These are phyloP conservation scores for Iberis amara DNA, from an alignment of 441 rosid genomes.

Conservation along the genomic window DNA sequence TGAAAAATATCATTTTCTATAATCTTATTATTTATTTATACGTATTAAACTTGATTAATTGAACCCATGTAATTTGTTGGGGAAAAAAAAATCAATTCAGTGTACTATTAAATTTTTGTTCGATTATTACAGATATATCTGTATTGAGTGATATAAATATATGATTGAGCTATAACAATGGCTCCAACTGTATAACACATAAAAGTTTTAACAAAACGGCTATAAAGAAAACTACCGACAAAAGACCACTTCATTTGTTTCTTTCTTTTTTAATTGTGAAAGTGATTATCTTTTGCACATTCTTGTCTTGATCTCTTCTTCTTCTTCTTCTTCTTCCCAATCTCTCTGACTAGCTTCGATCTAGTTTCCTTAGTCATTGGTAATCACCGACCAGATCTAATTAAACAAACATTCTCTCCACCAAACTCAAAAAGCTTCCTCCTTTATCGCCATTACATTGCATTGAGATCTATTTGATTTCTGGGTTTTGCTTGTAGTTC, in stretches of 20 bases:
- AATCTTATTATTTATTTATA: no score
- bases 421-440: slow-evolving; percentile 16
- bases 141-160: neutral
- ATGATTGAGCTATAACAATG: slow-evolving; percentile 20
- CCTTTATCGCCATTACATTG: slow-evolving; percentile 27
- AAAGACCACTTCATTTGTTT: slow-evolving; percentile 20
- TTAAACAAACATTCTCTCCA: slow-evolving; percentile 18
- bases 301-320: slow-evolving; percentile 25
- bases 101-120: neutral
- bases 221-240: slow-evolving; percentile 29
- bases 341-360: slow-evolving; percentile 26
- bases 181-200: slow-evolving; percentile 30
- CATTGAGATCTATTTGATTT: slow-evolving; percentile 13
- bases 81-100: neutral
- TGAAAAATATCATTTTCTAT: no score
- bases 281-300: slow-evolving; percentile 23
- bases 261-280: slow-evolving; percentile 3
- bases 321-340: slow-evolving; percentile 20
- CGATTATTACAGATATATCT: neutral
- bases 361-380: slow-evolving; percentile 19
- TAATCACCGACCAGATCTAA: slow-evolving; percentile 28
- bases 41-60: no score
- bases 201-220: slow-evolving; percentile 31
- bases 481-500: slow-evolving; percentile 10
- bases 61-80: no score